Evolutionary conservation across 2,329 filamentous ascomycete species (phyloP).

Genomic region (Penicillium sp.): DNA sequence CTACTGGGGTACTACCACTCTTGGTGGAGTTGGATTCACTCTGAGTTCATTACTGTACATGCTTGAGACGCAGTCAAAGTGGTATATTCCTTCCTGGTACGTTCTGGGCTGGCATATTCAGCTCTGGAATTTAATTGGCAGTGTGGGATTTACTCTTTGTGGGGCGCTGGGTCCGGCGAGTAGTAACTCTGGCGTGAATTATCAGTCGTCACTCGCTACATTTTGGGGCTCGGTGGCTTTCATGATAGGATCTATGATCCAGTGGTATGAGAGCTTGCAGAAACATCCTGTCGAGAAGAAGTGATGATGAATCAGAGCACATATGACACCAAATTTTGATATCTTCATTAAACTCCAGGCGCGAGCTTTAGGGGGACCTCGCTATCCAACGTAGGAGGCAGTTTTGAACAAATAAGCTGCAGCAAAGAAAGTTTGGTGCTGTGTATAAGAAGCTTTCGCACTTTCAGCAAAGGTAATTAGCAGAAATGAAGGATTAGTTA

Average conservation of each 20-base stretch:
- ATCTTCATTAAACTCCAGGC: neutral
- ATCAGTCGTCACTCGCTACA: slow-evolving; percentile 51
- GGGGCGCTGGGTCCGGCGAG: slow-evolving; percentile 56
- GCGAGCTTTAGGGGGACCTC: neutral
- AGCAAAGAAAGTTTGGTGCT: neutral
- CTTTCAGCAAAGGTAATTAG: neutral
- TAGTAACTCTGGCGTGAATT: slow-evolving; percentile 45
- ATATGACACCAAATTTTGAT: too few species aligned
- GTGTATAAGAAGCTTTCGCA: neutral
- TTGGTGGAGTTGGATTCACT: slow-evolving; percentile 64
- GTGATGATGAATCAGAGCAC: slow-evolving; percentile 48
- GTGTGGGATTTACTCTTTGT: slow-evolving; percentile 62
- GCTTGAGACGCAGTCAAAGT: slow-evolving; percentile 64
- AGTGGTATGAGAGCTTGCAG: slow-evolving; percentile 52
- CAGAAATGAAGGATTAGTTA: neutral
- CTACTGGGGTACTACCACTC: slow-evolving; percentile 59
- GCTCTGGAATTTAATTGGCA: slow-evolving; percentile 64
- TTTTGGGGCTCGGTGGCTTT: slow-evolving; percentile 46
- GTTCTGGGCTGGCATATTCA: slow-evolving; percentile 68
- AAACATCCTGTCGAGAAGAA: slow-evolving; percentile 61
- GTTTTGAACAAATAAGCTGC: neutral
- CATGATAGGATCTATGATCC: slow-evolving; percentile 48
- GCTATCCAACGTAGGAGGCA: neutral
- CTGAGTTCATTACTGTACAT: slow-evolving; percentile 61
- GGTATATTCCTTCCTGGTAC: slow-evolving; percentile 59